Conservation (phyloP, 169 alveolate species). For the Plasmodium vivax region DNA sequence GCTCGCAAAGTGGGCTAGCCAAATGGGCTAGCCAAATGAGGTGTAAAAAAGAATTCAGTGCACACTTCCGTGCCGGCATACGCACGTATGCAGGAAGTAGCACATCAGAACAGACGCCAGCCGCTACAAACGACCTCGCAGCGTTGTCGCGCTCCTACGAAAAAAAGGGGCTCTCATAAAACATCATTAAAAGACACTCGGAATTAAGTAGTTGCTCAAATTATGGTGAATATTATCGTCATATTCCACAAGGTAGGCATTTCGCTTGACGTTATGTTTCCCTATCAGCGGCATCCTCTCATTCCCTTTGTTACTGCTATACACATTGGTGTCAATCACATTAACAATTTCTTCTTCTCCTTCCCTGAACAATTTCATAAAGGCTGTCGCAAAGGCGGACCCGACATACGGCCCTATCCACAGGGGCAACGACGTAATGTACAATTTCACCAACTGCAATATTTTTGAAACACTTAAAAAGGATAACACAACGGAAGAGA, state of each 20-base stretch:
- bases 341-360: slow-evolving; percentile 50
- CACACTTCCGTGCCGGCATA: background rate
- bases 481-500: slow-evolving; percentile 16
- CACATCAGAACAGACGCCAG: background rate
- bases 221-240: slow-evolving; percentile 42
- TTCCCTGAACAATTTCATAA: slow-evolving; percentile 22
- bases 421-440: slow-evolving; percentile 43
- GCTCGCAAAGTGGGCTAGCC: background rate
- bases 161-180: background rate
- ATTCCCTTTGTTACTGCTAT: slow-evolving; percentile 5
- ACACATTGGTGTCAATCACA: slow-evolving; percentile 52
- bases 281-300: slow-evolving; percentile 46
- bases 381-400: slow-evolving; percentile 46
- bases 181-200: slow-evolving; percentile 24
- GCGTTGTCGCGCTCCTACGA: background rate
- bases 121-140: background rate
- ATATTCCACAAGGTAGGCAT: slow-evolving; percentile 58
- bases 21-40: background rate
- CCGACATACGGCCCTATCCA: slow-evolving; percentile 73
- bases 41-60: background rate
- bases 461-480: slow-evolving; percentile 58
- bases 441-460: slow-evolving; percentile 26
- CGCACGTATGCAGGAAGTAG: background rate
- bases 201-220: slow-evolving; percentile 27
- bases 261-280: slow-evolving; percentile 19